A percentile compares a stretch with the other conserved stretches of the same genome.
phyloP scores from a whole-genome alignment of 495 filamentous ascomycete genomes.

The Penicillium diatomitis region DNA sequence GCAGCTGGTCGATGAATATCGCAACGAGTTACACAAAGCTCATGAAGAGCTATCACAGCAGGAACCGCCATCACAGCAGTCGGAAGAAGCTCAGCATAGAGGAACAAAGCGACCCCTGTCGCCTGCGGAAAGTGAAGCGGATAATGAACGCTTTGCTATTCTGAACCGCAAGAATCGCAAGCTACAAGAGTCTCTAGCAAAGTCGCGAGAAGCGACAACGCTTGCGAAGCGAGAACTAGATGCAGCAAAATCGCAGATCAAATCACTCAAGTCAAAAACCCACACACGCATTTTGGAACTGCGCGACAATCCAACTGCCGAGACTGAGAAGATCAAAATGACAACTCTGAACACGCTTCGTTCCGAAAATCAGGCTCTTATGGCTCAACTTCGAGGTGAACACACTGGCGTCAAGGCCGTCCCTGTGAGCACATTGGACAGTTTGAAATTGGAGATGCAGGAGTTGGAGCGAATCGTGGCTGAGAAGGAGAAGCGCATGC shows the following conservation, averaged over 20 bases:
- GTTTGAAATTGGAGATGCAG: slow-evolving; percentile 58
- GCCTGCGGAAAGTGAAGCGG: slow-evolving; percentile 58
- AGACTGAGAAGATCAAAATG: slow-evolving; percentile 72
- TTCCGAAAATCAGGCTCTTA: slow-evolving; percentile 75
- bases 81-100: slow-evolving; percentile 23
- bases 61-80: slow-evolving; percentile 32
- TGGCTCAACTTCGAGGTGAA: slow-evolving; percentile 59
- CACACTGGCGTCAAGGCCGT: slow-evolving; percentile 44
- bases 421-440: slow-evolving; percentile 68
- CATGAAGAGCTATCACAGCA: slow-evolving; percentile 60
- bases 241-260: slow-evolving; percentile 60
- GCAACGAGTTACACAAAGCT: slow-evolving; percentile 67
- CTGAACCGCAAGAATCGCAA: slow-evolving; percentile 76
- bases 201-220: slow-evolving; percentile 53
- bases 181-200: slow-evolving; percentile 65
- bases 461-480: slow-evolving; percentile 65
- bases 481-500: slow-evolving; percentile 73
- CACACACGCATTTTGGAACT: slow-evolving; percentile 81
- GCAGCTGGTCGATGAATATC: slow-evolving; percentile 76
- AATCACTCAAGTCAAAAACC: slow-evolving; percentile 59
- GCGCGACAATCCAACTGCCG: slow-evolving; percentile 79
- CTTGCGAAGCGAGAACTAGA: slow-evolving; percentile 67
- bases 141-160: slow-evolving; percentile 72
- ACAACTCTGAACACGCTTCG: slow-evolving; percentile 66
- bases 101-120: slow-evolving; percentile 34